Percentiles rank a stretch among this genome's conserved stretches.
Conservation (phyloP, 169 alveolate genomes). For the Eimeria necatrix region DNA sequence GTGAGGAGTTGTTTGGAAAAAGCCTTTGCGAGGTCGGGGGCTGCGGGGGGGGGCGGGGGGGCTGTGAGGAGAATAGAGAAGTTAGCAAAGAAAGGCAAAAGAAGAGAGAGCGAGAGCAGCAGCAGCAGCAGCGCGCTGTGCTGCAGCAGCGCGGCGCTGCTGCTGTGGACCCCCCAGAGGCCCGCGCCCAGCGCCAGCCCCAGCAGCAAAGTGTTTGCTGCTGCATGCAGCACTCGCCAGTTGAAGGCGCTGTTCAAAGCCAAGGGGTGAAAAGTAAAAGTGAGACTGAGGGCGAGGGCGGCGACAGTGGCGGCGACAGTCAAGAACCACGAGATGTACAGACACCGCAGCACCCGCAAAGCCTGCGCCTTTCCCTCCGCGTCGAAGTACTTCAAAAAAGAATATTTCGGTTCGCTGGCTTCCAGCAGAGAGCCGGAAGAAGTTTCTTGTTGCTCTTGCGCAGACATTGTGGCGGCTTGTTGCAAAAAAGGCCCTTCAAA, state of each 20-base stretch:
- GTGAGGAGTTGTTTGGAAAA: slow-evolving; percentile 2
- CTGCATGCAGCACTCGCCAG: slow-evolving; percentile 24
- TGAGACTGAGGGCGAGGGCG: neutral
- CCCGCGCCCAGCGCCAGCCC: neutral
- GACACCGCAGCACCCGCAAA: slow-evolving; percentile 38
- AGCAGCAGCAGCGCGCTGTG: neutral
- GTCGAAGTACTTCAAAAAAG: slow-evolving; percentile 34
- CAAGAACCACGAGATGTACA: slow-evolving; percentile 57
- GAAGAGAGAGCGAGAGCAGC: neutral
- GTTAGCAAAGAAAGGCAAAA: slow-evolving; percentile 1
- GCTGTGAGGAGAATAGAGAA: neutral
- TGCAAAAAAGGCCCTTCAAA: too few relatives aligned
- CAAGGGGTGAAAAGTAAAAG: slow-evolving; percentile 36
- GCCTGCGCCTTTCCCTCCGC: slow-evolving; percentile 20
- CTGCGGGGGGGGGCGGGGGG: neutral
- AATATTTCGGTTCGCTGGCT: slow-evolving; percentile 14
- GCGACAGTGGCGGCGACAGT: neutral
- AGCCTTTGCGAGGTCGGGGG: neutral
- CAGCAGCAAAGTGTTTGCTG: neutral
- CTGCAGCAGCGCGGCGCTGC: neutral
- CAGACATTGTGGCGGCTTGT: neutral
- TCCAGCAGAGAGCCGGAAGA: neutral
- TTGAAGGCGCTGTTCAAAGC: slow-evolving; percentile 12
- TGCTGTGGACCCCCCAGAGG: neutral
- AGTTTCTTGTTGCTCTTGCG: neutral